Percentiles rank a stretch among this genome's conserved stretches.
These are phyloP conservation scores for Cladobotryum mycophilum DNA, from an alignment of 2,329 filamentous ascomycete genomes.

Conservation along the genomic window DNA sequence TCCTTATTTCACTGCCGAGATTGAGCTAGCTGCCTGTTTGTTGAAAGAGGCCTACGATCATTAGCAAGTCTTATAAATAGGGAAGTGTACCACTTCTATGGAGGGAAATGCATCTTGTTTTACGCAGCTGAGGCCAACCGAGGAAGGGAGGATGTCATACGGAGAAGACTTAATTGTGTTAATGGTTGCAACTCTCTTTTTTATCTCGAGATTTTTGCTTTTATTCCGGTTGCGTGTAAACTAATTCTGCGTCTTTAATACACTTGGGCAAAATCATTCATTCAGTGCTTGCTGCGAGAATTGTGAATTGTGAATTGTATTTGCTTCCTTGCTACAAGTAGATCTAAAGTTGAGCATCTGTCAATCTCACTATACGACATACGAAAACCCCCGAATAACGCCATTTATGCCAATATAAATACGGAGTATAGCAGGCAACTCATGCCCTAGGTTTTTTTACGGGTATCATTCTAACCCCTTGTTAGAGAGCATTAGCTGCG, in stretches of 20 bases:
- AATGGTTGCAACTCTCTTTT: conserved; percentile 13
- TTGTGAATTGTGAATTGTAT: no score
- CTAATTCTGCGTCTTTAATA: background rate
- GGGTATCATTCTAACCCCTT: no score
- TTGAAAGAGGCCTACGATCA: conserved; percentile 1
- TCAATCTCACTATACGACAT: background rate
- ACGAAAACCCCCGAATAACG: background rate
- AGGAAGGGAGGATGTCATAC: conserved; percentile 4
- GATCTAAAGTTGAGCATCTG: no score
- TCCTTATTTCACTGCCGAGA: background rate
- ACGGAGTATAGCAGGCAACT: no score
- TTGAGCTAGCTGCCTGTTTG: conserved; percentile 4
- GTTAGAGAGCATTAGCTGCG: background rate
- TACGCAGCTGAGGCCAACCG: conserved; percentile 4
- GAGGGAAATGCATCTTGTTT: conserved; percentile 12
- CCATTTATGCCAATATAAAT: background rate
- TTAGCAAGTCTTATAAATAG: conserved; percentile 4
- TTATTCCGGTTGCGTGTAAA: conserved; percentile 3
- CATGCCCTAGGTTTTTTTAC: no score
- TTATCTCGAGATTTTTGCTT: conserved; percentile 10
- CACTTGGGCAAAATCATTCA: background rate
- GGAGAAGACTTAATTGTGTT: conserved; percentile 9
- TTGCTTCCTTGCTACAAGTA: no score
- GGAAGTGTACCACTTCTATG: conserved; percentile 7
- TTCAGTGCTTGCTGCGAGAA: no score